Evolutionary conservation across 192 early-diverging fungal species (phyloP), one percentile per base, ranked within the genome.

Genomic region (Coemansia guatemalensis): DNA sequence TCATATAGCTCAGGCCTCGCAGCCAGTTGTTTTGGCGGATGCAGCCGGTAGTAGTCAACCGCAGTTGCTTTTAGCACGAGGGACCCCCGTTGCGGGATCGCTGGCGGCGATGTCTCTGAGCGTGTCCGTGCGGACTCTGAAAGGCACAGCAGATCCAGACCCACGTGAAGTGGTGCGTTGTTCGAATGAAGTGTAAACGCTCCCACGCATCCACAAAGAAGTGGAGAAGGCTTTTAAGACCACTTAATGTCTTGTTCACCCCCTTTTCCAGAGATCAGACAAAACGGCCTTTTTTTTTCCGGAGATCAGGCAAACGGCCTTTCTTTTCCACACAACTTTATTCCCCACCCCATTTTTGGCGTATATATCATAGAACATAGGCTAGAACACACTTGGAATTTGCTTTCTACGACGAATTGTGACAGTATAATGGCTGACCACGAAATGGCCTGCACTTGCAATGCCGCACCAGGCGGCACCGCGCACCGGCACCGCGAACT

Each of bases 361-460:
- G 14, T 44, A 44, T 44, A 44, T 44, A 44, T 17, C n/a, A n/a
- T n/a, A n/a, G 9, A 44, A 8, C 39, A 44, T 2, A 44, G 39
- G 17, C 39, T 44, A 44, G 39, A 44, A 17, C 17, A 44, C 39
- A 17, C 2, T 44, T 44, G 39, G 14, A 9, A 44, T 44, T 44
- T 44, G 39, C 14, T 17, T 44, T 3, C 39, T 17, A 44, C 39
- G 17, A 17, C 39, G 9, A 44, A 17, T 44, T 44, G 39, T 12
- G 12, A 53, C 4, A 54, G 29, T 18, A 25, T 54, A 63, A 80
- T 80, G 77, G 27, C 52, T 49, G 77, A 80, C 68, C 60, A 63
- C 48, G 77, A 74, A 60, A 80, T 80, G 77, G 44, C 65, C 35
- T 81, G 78, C 64, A 70, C 69, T 29, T 81, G 78, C 70, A 62